Base-by-base conservation (phyloP, 1,139 yeast genomes). In the Blastobotrys aristatus region DNA sequence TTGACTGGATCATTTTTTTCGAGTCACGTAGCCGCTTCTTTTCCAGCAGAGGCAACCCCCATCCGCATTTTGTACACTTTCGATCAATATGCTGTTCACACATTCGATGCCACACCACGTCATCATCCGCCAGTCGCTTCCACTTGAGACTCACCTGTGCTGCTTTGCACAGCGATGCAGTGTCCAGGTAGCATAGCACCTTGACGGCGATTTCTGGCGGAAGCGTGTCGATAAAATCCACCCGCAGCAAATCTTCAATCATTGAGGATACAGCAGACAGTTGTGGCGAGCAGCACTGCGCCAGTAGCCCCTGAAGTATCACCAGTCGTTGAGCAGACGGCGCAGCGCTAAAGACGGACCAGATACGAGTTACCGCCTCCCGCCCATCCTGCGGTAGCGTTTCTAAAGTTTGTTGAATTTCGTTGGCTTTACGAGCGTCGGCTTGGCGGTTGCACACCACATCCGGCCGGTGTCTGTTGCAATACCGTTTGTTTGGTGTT, bases 21-120 rank as follows among this genome's bases (percentile, higher is more conserved):
- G 63, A 53, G 41, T 62, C 63, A 18, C 67, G 57, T 17, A 69
- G 59, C 22, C 70, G 61, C 50, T 65, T 60, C 50, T 68, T 63
- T 53, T 71, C 74, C 79, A 92, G 78, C 52, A 92, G 70, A 2
- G 98, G 98, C 57, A 92, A 73, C 4, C 98, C 98, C 98, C 98
- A 92, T 10, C 98, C 98, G 71, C 98, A 92, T 63, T 87, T 88
- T 39, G 97, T 96, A 68, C 98, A 92, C 65, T 92, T 92, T 51
- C 95, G 75, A 67, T 92, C 98, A 50, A 92, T 92, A 64, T 92
- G 98, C 66, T 92, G 98, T 65, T 89, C 96, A 65, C 98, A 92
- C 92, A 92, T 84, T 57, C 92, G 89, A 64, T 92, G 95, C 98
- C 98, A 92, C 5, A 92, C 97, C 47, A 95, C 71, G 61, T 92